phyloP scores from a whole-genome alignment of 2,329 filamentous ascomycete species.

The Hawksworthiomyces lignivorus region DNA sequence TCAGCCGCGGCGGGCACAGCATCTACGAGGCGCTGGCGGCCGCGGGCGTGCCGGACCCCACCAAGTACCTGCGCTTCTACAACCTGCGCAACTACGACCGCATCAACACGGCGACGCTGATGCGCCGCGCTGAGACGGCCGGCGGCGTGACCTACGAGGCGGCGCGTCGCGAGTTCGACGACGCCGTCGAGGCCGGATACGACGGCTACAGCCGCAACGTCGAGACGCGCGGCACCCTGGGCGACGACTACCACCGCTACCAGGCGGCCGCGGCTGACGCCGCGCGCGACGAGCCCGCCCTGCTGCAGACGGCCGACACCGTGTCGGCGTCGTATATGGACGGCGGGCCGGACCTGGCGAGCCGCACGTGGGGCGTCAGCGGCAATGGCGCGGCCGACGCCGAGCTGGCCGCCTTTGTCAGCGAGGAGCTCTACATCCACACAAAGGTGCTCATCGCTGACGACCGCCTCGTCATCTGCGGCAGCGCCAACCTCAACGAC shows the following conservation, averaged over 20 bases:
- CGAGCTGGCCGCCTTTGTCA: constrained; percentile 55
- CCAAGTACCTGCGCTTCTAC: constrained; percentile 73
- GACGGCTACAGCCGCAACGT: constrained; percentile 23
- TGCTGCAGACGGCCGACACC: constrained; percentile 51
- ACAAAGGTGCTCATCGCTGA: constrained; percentile 73
- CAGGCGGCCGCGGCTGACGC: constrained; percentile 56
- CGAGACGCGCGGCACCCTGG: constrained; percentile 21
- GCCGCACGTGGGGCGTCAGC: constrained; percentile 46
- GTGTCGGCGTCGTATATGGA: constrained; percentile 81
- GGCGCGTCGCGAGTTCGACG: constrained; percentile 56
- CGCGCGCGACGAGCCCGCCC: constrained; percentile 1
- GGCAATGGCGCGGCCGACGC: constrained; percentile 29
- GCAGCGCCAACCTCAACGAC: constrained; percentile 53
- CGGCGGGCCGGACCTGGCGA: constrained; percentile 59
- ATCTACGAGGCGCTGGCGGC: constrained; percentile 65
- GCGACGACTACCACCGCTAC: constrained; percentile 57
- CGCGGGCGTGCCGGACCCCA: constrained; percentile 58
- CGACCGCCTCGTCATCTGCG: constrained; percentile 74
- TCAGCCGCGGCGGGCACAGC: constrained; percentile 67
- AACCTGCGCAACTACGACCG: constrained; percentile 80
- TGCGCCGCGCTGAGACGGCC: constrained; percentile 51
- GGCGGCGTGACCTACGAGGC: constrained; percentile 62
- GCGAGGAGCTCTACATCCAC: constrained; percentile 56
- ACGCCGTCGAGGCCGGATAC: constrained; percentile 42
- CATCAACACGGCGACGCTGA: constrained; percentile 61